These are phyloP conservation scores for Xylaria sp. DNA, from an alignment of 495 filamentous ascomycete species.

Conservation along the genomic window DNA sequence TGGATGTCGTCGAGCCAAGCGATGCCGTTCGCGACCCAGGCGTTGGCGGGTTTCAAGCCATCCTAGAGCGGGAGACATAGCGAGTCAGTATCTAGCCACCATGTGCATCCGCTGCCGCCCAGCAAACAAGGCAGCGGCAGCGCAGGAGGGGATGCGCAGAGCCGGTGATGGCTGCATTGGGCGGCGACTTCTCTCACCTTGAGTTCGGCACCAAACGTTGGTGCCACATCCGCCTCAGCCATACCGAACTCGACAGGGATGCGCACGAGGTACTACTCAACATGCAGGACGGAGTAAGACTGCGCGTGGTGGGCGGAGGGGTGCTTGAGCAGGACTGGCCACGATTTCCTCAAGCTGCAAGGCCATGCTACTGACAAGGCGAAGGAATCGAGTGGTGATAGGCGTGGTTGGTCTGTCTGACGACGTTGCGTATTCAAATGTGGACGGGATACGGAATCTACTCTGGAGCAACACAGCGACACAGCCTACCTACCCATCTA, in stretches of 20 bases:
- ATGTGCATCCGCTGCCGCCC: not conserved
- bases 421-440: not conserved
- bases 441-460: not conserved
- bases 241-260: constrained; percentile 52
- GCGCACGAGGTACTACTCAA: constrained; percentile 23
- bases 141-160: not conserved
- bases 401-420: constrained; percentile 3
- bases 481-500: constrained; percentile 23
- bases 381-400: not conserved
- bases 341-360: constrained; percentile 29
- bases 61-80: constrained; percentile 63
- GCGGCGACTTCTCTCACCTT: constrained; percentile 67
- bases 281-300: constrained; percentile 30
- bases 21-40: constrained; percentile 89
- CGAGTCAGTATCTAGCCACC: constrained; percentile 25
- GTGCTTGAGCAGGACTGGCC: constrained; percentile 25
- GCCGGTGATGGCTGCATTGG: constrained; percentile 4
- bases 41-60: constrained; percentile 91
- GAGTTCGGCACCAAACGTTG: constrained; percentile 87
- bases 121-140: not conserved
- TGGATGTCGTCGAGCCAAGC: constrained; percentile 96
- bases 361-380: constrained; percentile 36
- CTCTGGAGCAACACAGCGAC: constrained; percentile 10
- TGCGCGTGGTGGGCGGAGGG: constrained; percentile 18
- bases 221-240: constrained; percentile 75